Conservation (phyloP, 2,329 filamentous ascomycete species). For the Fragosphaeria purpurea region DNA sequence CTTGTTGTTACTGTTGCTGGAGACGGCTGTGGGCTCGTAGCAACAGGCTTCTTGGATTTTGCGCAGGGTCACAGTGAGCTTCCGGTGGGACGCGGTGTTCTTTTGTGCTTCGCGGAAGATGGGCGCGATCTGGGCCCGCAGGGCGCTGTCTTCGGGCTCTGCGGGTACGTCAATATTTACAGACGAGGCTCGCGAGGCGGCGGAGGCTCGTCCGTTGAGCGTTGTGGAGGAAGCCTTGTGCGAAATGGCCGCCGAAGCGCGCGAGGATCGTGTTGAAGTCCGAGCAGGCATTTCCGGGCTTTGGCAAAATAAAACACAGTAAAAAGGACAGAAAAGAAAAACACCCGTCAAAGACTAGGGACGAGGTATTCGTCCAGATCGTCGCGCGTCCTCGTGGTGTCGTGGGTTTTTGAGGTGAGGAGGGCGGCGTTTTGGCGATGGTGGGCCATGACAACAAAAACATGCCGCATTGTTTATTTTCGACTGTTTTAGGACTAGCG, state of each 20-base stretch:
- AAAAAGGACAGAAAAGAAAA: too few species aligned
- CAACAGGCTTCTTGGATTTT: conserved; percentile 85
- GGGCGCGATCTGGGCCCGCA: conserved; percentile 64
- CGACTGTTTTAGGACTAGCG: conserved; percentile 12
- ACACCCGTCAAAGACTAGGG: too few species aligned
- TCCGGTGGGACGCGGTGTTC: conserved; percentile 81
- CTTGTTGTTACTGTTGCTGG: conserved; percentile 1
- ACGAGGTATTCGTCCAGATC: too few species aligned
- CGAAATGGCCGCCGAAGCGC: conserved; percentile 28
- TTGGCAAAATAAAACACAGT: not conserved
- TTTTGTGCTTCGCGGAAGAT: conserved; percentile 77
- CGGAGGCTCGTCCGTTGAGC: conserved; percentile 31
- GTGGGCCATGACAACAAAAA: conserved; percentile 9
- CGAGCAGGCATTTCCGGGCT: conserved; percentile 36
- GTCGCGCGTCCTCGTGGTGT: not conserved
- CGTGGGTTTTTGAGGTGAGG: not conserved
- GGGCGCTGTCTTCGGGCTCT: conserved; percentile 58
- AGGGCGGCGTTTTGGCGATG: conserved; percentile 1
- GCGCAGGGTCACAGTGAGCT: conserved; percentile 74
- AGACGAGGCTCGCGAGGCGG: conserved; percentile 37
- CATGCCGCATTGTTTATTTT: conserved; percentile 11
- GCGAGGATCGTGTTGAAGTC: conserved; percentile 33
- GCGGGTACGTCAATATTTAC: conserved; percentile 47
- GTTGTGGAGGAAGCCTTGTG: conserved; percentile 29
- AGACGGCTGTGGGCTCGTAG: conserved; percentile 44